phyloP scores from a whole-genome alignment of 257 asterid species.

The Nicotiana tomentosiformis region DNA sequence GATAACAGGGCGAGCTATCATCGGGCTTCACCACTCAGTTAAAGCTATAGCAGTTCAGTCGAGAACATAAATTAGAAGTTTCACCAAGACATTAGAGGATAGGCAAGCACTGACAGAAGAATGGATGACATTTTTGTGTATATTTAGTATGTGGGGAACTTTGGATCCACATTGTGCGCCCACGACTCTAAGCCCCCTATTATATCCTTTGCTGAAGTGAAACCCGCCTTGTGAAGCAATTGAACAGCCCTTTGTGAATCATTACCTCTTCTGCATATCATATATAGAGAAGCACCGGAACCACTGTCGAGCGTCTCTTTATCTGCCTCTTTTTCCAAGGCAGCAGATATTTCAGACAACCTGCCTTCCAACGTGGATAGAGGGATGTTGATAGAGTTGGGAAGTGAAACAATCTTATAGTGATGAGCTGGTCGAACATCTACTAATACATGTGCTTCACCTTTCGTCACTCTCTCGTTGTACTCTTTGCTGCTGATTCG shows the following conservation, averaged over 20 bases:
- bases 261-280: slow-evolving; percentile 86
- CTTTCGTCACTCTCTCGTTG: slow-evolving; percentile 34
- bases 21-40: background rate
- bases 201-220: slow-evolving; percentile 51
- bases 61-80: background rate
- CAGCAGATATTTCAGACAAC: slow-evolving; percentile 50
- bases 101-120: background rate
- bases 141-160: slow-evolving; percentile 58
- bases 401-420: slow-evolving; percentile 67
- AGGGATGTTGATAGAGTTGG: slow-evolving; percentile 69
- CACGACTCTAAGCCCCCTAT: slow-evolving; percentile 72
- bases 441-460: slow-evolving; percentile 60
- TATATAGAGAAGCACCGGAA: slow-evolving; percentile 45
- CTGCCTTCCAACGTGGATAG: slow-evolving; percentile 39
- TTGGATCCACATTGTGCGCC: slow-evolving; percentile 56
- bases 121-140: background rate
- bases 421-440: slow-evolving; percentile 95
- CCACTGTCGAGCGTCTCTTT: slow-evolving; percentile 14
- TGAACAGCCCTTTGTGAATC: slow-evolving; percentile 93
- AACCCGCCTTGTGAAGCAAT: slow-evolving; percentile 50
- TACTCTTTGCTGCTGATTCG: slow-evolving; percentile 82
- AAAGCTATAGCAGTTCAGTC: background rate
- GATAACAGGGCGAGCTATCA: background rate
- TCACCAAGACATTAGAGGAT: background rate
- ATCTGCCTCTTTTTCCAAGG: slow-evolving; percentile 31